Percentiles rank a stretch among this genome's conserved stretches.
These are phyloP conservation scores for Pezicula neosporulosa DNA, from an alignment of 2,329 filamentous ascomycete genomes.

Conservation along the genomic window DNA sequence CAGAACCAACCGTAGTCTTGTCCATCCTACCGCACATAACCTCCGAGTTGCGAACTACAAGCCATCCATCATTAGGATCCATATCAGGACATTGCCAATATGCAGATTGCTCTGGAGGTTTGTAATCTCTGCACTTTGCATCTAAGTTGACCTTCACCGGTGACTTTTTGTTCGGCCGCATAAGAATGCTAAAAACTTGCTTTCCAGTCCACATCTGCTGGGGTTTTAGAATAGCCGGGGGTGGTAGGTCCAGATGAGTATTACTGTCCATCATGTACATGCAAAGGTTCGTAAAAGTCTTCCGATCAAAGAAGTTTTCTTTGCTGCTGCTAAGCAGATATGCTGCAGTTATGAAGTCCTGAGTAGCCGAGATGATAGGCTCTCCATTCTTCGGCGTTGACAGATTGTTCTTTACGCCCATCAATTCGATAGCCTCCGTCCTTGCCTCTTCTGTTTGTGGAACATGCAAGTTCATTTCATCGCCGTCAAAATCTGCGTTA, in stretches of 20 bases:
- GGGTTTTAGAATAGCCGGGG: constrained; percentile 82
- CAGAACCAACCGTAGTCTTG: constrained; percentile 93
- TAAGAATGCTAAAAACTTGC: constrained; percentile 87
- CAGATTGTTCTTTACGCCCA: constrained; percentile 97
- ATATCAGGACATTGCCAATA: constrained; percentile 61
- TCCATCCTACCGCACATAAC: constrained; percentile 98
- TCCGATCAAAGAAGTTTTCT: constrained; percentile 87
- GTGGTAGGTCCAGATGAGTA: constrained; percentile 77
- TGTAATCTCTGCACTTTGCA: constrained; percentile 83
- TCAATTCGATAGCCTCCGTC: constrained; percentile 90
- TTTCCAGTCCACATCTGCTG: constrained; percentile 93
- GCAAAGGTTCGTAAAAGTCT: constrained; percentile 84
- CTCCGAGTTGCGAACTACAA: constrained; percentile 93
- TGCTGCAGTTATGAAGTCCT: constrained; percentile 97
- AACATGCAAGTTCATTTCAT: constrained; percentile 98
- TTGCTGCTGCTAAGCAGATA: constrained; percentile 90
- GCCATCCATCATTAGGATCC: constrained; percentile 83
- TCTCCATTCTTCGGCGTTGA: constrained; percentile 96
- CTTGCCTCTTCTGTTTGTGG: constrained; percentile 96
- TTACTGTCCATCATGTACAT: constrained; percentile 89
- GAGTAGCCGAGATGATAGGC: constrained; percentile 97
- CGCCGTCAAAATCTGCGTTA: constrained; percentile 98
- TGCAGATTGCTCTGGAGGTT: constrained; percentile 35
- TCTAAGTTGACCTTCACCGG: constrained; percentile 88
- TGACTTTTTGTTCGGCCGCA: constrained; percentile 84